A percentile compares a stretch with the other conserved stretches of the same genome.
These are phyloP conservation scores for Dissoconium aciculare DNA, from an alignment of 2,329 filamentous ascomycete species.

Conservation along the genomic window DNA sequence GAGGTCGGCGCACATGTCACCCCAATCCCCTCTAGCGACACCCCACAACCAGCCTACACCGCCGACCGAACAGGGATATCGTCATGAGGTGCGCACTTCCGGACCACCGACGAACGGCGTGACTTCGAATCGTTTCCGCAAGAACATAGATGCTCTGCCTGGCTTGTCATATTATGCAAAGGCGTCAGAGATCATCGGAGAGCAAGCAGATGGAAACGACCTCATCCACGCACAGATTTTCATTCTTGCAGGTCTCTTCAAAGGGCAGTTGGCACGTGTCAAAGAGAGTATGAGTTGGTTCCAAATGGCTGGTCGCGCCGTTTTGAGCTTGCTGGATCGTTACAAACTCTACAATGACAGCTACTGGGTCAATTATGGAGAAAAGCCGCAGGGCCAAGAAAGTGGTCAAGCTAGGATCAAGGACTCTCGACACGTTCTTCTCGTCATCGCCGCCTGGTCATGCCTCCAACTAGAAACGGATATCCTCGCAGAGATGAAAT, in stretches of 20 bases:
- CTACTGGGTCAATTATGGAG: slow-evolving; percentile 24
- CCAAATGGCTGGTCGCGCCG: slow-evolving; percentile 43
- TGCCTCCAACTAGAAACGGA: slow-evolving; percentile 90
- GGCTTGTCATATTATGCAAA: slow-evolving; percentile 81
- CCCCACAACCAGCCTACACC: slow-evolving; percentile 19
- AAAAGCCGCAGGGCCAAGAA: slow-evolving; percentile 21
- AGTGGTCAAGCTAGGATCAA: slow-evolving; percentile 18
- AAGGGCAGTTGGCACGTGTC: slow-evolving; percentile 73
- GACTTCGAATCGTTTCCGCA: slow-evolving; percentile 3
- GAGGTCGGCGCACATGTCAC: slow-evolving; percentile 25
- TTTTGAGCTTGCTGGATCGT: slow-evolving; percentile 61
- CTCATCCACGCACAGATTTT: slow-evolving; percentile 73
- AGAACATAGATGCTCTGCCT: slow-evolving; percentile 60
- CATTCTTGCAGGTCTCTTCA: slow-evolving; percentile 74
- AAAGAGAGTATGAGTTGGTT: slow-evolving; percentile 71
- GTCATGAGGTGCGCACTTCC: slow-evolving; percentile 17
- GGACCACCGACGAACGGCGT: slow-evolving; percentile 18
- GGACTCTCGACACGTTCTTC: slow-evolving; percentile 26
- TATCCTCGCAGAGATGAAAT: slow-evolving; percentile 67
- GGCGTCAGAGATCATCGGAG: slow-evolving; percentile 73
- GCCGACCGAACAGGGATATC: slow-evolving; percentile 14
- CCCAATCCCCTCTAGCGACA: slow-evolving; percentile 26
- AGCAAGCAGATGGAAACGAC: slow-evolving; percentile 61
- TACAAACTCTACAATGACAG: slow-evolving; percentile 32
- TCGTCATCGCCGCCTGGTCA: slow-evolving; percentile 70